A percentile compares a stretch with the other conserved stretches of the same genome.
These are phyloP conservation scores for Baorangia bicolor DNA, from an alignment of 768 basidiomycete genomes.

Conservation along the genomic window DNA sequence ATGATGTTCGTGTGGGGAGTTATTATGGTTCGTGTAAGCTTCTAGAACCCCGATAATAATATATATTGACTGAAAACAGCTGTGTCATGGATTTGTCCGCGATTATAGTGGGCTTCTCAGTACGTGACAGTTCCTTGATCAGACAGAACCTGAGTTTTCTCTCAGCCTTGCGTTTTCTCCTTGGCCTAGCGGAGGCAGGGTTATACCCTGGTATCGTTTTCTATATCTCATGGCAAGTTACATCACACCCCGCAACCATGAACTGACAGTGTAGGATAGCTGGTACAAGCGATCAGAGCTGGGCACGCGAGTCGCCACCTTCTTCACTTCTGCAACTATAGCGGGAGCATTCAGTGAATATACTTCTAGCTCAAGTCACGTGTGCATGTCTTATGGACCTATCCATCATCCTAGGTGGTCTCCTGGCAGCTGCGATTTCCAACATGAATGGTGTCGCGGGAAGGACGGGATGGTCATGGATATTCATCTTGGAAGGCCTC, in stretches of 20 bases:
- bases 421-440: constrained; percentile 62
- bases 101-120: constrained; percentile 64
- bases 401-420: constrained; percentile 44
- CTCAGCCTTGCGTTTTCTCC: constrained; percentile 57
- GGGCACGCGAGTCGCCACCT: constrained; percentile 67
- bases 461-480: constrained; percentile 66
- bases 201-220: constrained; percentile 56
- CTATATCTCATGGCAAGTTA: constrained; percentile 55
- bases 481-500: constrained; percentile 74
- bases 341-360: constrained; percentile 70
- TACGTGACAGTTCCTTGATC: constrained; percentile 28
- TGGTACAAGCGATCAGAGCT: constrained; percentile 83
- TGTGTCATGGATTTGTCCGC: constrained; percentile 59
- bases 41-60: neutral
- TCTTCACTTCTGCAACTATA: constrained; percentile 79
- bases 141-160: neutral
- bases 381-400: neutral
- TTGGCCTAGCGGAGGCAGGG: constrained; percentile 56
- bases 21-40: constrained; percentile 35
- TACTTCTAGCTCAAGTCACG: neutral
- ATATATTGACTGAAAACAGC: constrained; percentile 35
- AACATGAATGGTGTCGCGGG: constrained; percentile 72
- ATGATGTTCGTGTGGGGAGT: constrained; percentile 44
- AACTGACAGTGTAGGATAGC: constrained; percentile 31
- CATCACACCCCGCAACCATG: neutral